These are phyloP conservation scores for Sarocladium oryzae DNA, from an alignment of 2,329 filamentous ascomycete genomes.

Conservation along the genomic window DNA sequence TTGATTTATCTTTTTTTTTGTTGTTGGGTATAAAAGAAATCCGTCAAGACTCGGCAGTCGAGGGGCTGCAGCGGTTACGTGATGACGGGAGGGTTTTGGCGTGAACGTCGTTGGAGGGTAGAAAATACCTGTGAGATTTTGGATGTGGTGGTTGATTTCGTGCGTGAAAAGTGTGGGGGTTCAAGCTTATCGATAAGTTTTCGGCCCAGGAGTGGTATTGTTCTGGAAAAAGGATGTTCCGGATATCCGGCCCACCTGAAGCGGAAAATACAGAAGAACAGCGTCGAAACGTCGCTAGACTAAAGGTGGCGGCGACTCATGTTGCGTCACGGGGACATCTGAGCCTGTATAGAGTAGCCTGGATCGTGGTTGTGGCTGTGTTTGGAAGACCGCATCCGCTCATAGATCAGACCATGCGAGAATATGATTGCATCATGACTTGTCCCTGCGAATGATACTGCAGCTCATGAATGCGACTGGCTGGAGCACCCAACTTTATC, in stretches of 20 bases:
- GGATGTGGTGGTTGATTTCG: constrained; percentile 4
- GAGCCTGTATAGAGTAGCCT: not conserved
- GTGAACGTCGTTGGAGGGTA: not conserved
- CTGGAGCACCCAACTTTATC: no score
- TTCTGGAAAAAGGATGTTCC: constrained; percentile 3
- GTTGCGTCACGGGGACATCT: constrained; percentile 6
- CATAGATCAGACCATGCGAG: not conserved
- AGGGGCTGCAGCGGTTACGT: constrained; percentile 10
- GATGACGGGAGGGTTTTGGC: constrained; percentile 3
- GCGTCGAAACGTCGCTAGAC: no score
- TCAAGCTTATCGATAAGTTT: constrained; percentile 1
- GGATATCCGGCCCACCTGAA: no score
- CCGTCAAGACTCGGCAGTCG: constrained; percentile 11
- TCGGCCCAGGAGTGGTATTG: not conserved
- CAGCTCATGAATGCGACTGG: no score
- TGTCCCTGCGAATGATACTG: no score
- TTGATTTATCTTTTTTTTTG: constrained; percentile 6
- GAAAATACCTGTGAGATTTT: not conserved
- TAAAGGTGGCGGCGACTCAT: not conserved
- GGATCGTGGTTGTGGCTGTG: not conserved
- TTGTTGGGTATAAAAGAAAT: not conserved
- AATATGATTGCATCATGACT: not conserved
- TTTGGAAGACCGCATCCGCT: not conserved
- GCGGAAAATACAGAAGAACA: no score
- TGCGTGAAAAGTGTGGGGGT: constrained; percentile 7